phyloP scores from a whole-genome alignment of 148 eudicot species.

The Fallopia convolvulus region DNA sequence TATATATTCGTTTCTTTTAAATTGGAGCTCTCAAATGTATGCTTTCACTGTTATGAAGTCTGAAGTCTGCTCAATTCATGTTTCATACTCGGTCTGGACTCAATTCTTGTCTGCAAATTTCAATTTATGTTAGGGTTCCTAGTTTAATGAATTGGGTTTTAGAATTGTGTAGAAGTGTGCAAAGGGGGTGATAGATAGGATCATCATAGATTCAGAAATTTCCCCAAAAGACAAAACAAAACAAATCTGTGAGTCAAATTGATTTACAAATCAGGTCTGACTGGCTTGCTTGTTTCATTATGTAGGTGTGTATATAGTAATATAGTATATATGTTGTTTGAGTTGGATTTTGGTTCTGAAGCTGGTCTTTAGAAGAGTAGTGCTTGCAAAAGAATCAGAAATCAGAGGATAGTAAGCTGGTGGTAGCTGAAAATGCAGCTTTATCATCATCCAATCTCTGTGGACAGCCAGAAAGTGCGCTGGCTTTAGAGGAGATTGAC shows the following conservation, averaged over 20 bases:
- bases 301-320: neutral
- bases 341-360: neutral
- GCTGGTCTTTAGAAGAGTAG: neutral
- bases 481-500: constrained; percentile 79
- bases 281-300: neutral
- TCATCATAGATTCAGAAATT: neutral
- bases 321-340: neutral
- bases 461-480: constrained; percentile 94
- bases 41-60: too few species aligned
- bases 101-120: neutral
- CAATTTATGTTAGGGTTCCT: neutral
- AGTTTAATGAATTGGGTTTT: neutral
- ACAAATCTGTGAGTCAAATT: neutral
- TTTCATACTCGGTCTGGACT: neutral
- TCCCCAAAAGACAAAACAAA: neutral
- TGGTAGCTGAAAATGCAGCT: constrained; percentile 55
- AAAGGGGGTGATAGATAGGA: neutral
- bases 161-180: neutral
- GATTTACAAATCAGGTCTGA: neutral
- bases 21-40: too few species aligned
- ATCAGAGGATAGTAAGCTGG: neutral
- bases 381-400: neutral
- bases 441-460: constrained; percentile 85
- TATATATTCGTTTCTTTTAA: too few species aligned
- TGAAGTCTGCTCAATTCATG: neutral